A percentile compares a stretch with the other conserved stretches of the same genome.
Evolutionary conservation across 2,329 filamentous ascomycete species (phyloP).

Genomic region (Gaeumannomyces tritici): DNA sequence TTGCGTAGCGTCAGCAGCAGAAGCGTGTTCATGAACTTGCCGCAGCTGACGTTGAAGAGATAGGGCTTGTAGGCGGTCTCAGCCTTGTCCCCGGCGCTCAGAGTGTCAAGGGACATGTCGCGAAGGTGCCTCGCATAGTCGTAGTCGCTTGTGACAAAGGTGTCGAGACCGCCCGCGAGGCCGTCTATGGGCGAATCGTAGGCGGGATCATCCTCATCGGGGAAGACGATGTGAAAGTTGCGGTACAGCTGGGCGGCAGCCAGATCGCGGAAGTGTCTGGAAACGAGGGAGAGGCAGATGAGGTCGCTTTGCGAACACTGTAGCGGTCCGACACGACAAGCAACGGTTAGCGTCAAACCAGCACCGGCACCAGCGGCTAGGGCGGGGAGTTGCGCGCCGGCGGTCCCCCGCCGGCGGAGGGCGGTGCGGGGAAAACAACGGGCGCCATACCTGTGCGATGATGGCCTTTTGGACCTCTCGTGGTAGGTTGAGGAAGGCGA

Average conservation of each 20-base stretch:
- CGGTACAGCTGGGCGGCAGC: constrained; percentile 50
- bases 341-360: neutral
- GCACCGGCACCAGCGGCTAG: neutral
- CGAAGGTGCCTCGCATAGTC: constrained; percentile 50
- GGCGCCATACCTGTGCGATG: constrained; percentile 29
- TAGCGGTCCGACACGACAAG: neutral
- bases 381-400: neutral
- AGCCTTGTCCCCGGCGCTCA: constrained; percentile 40
- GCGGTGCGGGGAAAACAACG: neutral
- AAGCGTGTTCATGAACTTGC: constrained; percentile 55
- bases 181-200: constrained; percentile 46
- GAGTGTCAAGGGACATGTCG: constrained; percentile 46
- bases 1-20: constrained; percentile 46
- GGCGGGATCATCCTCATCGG: constrained; percentile 44
- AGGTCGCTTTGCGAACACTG: constrained; percentile 44
- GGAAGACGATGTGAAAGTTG: constrained; percentile 50
- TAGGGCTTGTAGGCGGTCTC: constrained; percentile 45
- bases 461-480: constrained; percentile 39
- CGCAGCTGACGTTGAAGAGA: constrained; percentile 43
- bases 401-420: neutral
- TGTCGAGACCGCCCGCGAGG: constrained; percentile 48
- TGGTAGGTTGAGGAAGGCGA: constrained; percentile 32
- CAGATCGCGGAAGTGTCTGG: constrained; percentile 45
- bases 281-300: constrained; percentile 49
- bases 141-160: constrained; percentile 53